A percentile compares a stretch with the other conserved stretches of the same genome.
These are phyloP conservation scores for Picochlorum sp. DNA, from an alignment of 139 green algal species.

Conservation along the genomic window DNA sequence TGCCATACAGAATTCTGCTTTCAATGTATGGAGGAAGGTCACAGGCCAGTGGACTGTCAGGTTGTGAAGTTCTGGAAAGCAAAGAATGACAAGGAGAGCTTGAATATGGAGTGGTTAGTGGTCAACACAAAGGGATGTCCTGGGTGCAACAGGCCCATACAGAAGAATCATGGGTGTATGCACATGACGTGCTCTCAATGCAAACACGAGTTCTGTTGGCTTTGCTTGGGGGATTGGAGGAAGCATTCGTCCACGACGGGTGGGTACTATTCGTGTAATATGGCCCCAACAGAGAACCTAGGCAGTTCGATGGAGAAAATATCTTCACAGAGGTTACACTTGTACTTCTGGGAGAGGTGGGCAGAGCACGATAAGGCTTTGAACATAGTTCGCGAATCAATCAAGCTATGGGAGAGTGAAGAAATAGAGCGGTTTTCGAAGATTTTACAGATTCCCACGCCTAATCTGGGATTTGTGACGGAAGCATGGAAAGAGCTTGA, in stretches of 20 bases:
- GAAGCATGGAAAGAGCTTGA: slow-evolving; percentile 81
- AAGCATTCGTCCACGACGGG: slow-evolving; percentile 93
- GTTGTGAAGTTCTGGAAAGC: slow-evolving; percentile 50
- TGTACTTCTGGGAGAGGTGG: slow-evolving; percentile 83
- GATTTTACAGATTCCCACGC: slow-evolving; percentile 68
- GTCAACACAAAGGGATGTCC: slow-evolving; percentile 79
- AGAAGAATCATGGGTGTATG: slow-evolving; percentile 87
- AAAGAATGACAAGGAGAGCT: slow-evolving; percentile 74
- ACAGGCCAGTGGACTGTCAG: slow-evolving; percentile 63
- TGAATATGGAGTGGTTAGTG: slow-evolving; percentile 76
- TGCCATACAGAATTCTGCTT: slow-evolving; percentile 59
- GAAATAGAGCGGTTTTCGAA: slow-evolving; percentile 68
- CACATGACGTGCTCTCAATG: slow-evolving; percentile 78
- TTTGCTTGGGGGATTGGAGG: slow-evolving; percentile 72
- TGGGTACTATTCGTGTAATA: slow-evolving; percentile 73
- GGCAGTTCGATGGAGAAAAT: slow-evolving; percentile 82
- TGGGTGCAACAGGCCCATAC: slow-evolving; percentile 68
- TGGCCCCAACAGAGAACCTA: slow-evolving; percentile 43
- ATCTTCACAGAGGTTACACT: slow-evolving; percentile 76
- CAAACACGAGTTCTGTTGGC: slow-evolving; percentile 52
- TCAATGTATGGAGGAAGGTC: slow-evolving; percentile 65
- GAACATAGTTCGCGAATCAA: slow-evolving; percentile 18
- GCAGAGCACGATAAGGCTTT: slow-evolving; percentile 53
- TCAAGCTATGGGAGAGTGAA: slow-evolving; percentile 36
- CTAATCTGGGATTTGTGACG: slow-evolving; percentile 84